These are phyloP conservation scores for Cutaneotrichosporon sp. DNA, from an alignment of 1,284 basidiomycete species.

Conservation along the genomic window DNA sequence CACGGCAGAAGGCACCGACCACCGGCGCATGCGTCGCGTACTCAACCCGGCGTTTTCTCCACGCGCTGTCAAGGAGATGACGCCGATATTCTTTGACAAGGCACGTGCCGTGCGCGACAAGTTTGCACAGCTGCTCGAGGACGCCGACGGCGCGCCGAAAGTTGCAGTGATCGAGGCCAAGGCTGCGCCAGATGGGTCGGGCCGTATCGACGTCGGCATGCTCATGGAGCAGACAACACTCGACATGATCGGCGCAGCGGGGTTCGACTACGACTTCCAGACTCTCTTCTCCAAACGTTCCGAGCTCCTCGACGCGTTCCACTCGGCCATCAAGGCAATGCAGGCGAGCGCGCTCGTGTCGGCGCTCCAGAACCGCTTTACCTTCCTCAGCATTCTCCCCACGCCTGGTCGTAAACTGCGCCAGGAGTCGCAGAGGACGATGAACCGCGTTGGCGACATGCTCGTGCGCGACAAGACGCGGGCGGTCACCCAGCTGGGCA, in stretches of 20 bases:
- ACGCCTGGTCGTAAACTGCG: not conserved
- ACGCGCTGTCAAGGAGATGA: constrained; percentile 27
- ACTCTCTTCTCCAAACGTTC: constrained; percentile 23
- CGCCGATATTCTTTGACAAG: constrained; percentile 60
- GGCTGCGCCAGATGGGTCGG: not conserved
- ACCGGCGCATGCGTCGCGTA: constrained; percentile 53
- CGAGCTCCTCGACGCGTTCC: constrained; percentile 48
- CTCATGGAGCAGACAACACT: constrained; percentile 53
- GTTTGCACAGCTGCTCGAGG: constrained; percentile 61
- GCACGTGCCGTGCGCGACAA: constrained; percentile 39
- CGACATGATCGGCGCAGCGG: constrained; percentile 63
- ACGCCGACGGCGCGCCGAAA: constrained; percentile 25
- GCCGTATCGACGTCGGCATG: constrained; percentile 11
- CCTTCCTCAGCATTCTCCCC: constrained; percentile 45
- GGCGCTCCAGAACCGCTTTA: constrained; percentile 51
- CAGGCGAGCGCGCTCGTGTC: constrained; percentile 41
- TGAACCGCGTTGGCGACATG: constrained; percentile 3
- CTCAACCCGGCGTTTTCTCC: constrained; percentile 48
- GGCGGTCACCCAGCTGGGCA: constrained; percentile 19
- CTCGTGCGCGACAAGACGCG: not conserved
- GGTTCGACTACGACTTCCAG: constrained; percentile 58
- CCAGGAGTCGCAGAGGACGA: not conserved
- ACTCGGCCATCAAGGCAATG: not conserved
- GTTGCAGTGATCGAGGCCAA: constrained; percentile 8
- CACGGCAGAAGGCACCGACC: constrained; percentile 50